Evolutionary conservation across 345 rosid genomes (phyloP), one percentile per base, ranked within the genome.

Genomic region (Zanthoxylum bungeanum): DNA sequence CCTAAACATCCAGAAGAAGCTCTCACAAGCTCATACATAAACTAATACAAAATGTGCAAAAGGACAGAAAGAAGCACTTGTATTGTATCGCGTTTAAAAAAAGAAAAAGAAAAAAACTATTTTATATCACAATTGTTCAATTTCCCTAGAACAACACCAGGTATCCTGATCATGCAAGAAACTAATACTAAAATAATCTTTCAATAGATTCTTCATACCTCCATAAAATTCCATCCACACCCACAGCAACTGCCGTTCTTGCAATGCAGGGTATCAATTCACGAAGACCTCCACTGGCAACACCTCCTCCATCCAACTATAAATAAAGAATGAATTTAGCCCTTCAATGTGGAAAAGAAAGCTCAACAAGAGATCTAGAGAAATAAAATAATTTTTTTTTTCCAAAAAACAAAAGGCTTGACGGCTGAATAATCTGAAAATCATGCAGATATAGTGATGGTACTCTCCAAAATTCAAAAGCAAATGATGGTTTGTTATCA

Each of bases 201-300:
- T 46, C 37, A 73, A 61, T 65, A 75, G 50, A 36, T 52, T n/a
- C 19, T 65, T 28, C 57, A 27, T 88, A 94, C 98, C 96, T 94
- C 98, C 99, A 95, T 95, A 77, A 95, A 80, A 95, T 85, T 75
- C 98, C 98, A 70, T 92, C 97, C 46, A 95, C 93, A 0, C 99
- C 99, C 75, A 95, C 98, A 9, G 99, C 97, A 73, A 91, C 94
- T 61, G 97, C 96, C 47, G 97, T 91, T 81, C 98, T 89, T 47
- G 99, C 93, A 82, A 91, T 91, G 89, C 99, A 92, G 51, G 98
- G 99, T 75, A 95, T 92, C 47, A 91, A 72, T 66, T 92, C 98
- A n/a, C 99, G 96, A 77, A 92, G 96, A 52, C 99, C 99, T 64
- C 99, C 98, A 77, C 99, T 95, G 33, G 99, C 99, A 77, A 95